Evolutionary conservation across 352 stramenopile species (phyloP).

Genomic region (Peronospora destructor): DNA sequence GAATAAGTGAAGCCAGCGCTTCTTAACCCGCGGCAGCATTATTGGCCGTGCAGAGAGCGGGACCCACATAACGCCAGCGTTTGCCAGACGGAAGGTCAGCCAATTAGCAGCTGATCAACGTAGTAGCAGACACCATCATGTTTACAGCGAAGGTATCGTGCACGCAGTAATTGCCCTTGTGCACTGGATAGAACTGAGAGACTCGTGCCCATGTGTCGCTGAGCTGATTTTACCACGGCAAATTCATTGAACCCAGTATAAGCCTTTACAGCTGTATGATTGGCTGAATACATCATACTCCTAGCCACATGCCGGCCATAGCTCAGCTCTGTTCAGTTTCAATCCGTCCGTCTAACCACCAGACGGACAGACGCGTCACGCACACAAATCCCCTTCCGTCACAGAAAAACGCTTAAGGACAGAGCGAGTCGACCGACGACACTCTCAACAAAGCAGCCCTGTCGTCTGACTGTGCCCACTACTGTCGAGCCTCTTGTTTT

Average conservation of each 20-base stretch:
- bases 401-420: constrained; percentile 4
- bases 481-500: constrained; percentile 12
- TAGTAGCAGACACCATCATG: neutral
- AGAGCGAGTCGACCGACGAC: constrained; percentile 1
- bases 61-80: neutral
- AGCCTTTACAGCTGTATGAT: neutral
- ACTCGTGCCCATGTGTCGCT: neutral
- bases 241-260: too few relatives aligned
- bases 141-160: neutral
- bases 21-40: neutral
- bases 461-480: neutral
- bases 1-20: neutral
- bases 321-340: neutral
- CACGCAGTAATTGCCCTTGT: neutral
- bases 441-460: constrained; percentile 4
- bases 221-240: too few relatives aligned
- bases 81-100: neutral
- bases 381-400: neutral
- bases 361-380: neutral
- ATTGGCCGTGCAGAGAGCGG: neutral
- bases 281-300: neutral
- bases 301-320: too few relatives aligned
- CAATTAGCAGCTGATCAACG: neutral
- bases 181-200: neutral
- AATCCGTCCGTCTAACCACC: neutral